A percentile compares a stretch with the other conserved stretches of the same genome.
These are phyloP conservation scores for Pseudopyricularia javanii DNA, from an alignment of 2,329 filamentous ascomycete genomes.

Conservation along the genomic window DNA sequence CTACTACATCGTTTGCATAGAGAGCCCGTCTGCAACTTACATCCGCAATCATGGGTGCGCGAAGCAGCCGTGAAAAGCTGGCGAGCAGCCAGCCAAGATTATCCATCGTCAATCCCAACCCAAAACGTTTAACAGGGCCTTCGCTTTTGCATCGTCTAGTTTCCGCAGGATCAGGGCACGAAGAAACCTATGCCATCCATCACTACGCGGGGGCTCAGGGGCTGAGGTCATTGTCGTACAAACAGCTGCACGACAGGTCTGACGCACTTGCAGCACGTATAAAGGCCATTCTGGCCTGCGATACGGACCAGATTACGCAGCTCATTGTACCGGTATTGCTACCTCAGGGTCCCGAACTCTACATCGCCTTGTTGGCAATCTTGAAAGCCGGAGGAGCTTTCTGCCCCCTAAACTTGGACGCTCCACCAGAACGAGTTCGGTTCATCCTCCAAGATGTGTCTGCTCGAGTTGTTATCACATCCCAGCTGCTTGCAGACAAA, in stretches of 20 bases:
- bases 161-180: constrained; percentile 18
- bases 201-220: constrained; percentile 38
- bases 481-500: constrained; percentile 27
- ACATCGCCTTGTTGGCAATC: constrained; percentile 65
- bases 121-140: constrained; percentile 28
- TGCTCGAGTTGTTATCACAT: constrained; percentile 57
- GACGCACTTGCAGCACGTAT: constrained; percentile 42
- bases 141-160: constrained; percentile 48
- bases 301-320: constrained; percentile 11
- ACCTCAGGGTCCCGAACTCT: constrained; percentile 65
- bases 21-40: not conserved
- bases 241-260: constrained; percentile 46
- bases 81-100: constrained; percentile 9
- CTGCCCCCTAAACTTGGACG: constrained; percentile 71
- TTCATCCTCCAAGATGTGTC: constrained; percentile 73
- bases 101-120: constrained; percentile 33
- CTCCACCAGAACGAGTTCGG: constrained; percentile 60
- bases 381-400: constrained; percentile 76
- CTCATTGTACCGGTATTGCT: constrained; percentile 63
- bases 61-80: not conserved
- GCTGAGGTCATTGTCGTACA: constrained; percentile 43
- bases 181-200: constrained; percentile 44
- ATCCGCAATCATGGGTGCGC: not conserved
- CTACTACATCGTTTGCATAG: not conserved
- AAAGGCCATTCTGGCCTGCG: constrained; percentile 6